These are phyloP conservation scores for Colletotrichum tropicale DNA, from an alignment of 2,329 filamentous ascomycete species.

Conservation along the genomic window DNA sequence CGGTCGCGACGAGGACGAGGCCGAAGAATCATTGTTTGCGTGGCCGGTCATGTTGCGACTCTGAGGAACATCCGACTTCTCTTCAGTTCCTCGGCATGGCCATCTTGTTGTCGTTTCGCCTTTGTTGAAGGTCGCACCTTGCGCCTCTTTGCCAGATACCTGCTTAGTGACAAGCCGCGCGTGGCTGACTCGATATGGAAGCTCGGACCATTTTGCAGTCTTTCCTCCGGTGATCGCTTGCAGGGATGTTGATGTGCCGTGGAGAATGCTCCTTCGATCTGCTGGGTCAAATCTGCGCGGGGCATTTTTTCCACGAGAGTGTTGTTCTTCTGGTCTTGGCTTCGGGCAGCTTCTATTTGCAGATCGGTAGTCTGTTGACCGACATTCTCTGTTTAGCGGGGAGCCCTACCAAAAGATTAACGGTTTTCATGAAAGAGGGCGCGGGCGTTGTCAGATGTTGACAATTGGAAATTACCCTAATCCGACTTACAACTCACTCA, in stretches of 20 bases:
- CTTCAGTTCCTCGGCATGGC: slow-evolving; percentile 12
- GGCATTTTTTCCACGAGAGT: slow-evolving; percentile 14
- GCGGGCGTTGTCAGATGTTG: background rate
- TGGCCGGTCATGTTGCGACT: slow-evolving; percentile 45
- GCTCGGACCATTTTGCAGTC: background rate
- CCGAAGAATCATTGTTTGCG: slow-evolving; percentile 35
- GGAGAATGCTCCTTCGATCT: slow-evolving; percentile 2
- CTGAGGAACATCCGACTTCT: slow-evolving; percentile 18
- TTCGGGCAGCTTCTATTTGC: background rate
- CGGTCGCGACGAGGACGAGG: slow-evolving; percentile 37
- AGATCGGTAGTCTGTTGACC: background rate
- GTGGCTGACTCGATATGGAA: slow-evolving; percentile 10
- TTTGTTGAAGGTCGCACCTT: background rate
- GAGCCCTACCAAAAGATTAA: background rate
- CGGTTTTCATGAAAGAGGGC: background rate
- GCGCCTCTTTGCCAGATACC: background rate
- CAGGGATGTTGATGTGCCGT: slow-evolving; percentile 6
- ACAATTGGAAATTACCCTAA: background rate
- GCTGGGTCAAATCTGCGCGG: slow-evolving; percentile 11
- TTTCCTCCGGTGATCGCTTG: background rate
- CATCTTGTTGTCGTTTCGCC: slow-evolving; percentile 37
- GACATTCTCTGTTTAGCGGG: background rate
- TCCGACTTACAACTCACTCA: background rate
- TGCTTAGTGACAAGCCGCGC: slow-evolving; percentile 8
- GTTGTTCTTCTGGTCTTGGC: slow-evolving; percentile 2